Conservation (phyloP, 1,284 basidiomycete genomes). For the Cutaneotrichosporon cavernicola region DNA sequence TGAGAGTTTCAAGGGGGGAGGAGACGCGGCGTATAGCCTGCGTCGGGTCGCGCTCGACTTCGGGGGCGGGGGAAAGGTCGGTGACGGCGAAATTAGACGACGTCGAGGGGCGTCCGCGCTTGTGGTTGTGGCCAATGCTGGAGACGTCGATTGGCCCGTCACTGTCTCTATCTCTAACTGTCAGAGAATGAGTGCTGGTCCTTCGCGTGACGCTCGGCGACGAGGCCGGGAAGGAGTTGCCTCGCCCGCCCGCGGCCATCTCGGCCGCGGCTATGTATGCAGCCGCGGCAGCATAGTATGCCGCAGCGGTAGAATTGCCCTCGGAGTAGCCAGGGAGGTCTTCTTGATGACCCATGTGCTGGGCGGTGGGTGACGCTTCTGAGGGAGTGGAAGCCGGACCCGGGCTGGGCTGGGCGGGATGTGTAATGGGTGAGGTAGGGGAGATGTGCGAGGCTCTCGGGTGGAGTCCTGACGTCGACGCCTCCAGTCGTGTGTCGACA, state of each 20-base stretch:
- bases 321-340: conserved; percentile 1
- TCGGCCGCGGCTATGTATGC: conserved; percentile 9
- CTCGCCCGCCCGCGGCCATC: not conserved
- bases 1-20: not conserved
- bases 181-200: not conserved
- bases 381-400: not conserved
- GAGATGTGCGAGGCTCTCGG: not conserved
- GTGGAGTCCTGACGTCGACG: not conserved
- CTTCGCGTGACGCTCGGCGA: too few species aligned
- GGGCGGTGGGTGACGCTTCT: not conserved
- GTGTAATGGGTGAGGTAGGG: not conserved
- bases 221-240: not conserved
- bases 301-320: conserved; percentile 1
- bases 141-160: not conserved
- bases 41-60: not conserved
- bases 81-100: not conserved
- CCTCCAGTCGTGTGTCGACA: not conserved
- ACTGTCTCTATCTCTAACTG: not conserved
- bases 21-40: not conserved
- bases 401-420: not conserved
- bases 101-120: not conserved
- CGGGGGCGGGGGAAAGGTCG: not conserved
- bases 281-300: conserved; percentile 4
- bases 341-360: not conserved
- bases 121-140: not conserved